These are phyloP conservation scores for Umbelopsis ramanniana DNA, from an alignment of 192 early-diverging fungal genomes.

Conservation along the genomic window DNA sequence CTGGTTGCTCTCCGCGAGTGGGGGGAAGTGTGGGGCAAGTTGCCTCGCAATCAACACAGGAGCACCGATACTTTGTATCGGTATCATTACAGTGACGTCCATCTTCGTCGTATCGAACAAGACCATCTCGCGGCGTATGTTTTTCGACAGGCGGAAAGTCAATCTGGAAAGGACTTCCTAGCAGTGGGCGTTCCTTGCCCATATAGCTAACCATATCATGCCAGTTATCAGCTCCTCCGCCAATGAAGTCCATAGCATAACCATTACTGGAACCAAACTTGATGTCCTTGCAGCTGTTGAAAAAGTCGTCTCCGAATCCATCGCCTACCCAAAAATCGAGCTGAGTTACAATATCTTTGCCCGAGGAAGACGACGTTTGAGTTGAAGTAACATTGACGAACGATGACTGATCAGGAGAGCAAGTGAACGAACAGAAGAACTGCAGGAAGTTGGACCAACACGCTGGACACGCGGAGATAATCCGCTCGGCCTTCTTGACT, in stretches of 20 bases:
- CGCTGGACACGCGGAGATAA: slow-evolving; percentile 65
- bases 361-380: slow-evolving; percentile 26
- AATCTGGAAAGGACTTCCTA: slow-evolving; percentile 69
- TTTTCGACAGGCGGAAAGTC: slow-evolving; percentile 53
- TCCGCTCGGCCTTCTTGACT: slow-evolving; percentile 54
- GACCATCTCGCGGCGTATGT: slow-evolving; percentile 20
- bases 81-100: slow-evolving; percentile 55
- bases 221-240: slow-evolving; percentile 63
- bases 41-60: slow-evolving; percentile 64
- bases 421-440: slow-evolving; percentile 70
- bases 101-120: slow-evolving; percentile 29
- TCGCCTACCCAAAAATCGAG: slow-evolving; percentile 60
- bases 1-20: slow-evolving; percentile 46
- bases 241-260: slow-evolving; percentile 69
- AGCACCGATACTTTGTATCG: slow-evolving; percentile 53
- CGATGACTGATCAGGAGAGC: slow-evolving; percentile 65
- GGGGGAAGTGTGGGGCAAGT: slow-evolving; percentile 60
- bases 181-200: slow-evolving; percentile 53
- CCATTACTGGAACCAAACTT: slow-evolving; percentile 70
- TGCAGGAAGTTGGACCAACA: slow-evolving; percentile 69
- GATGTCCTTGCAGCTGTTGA: slow-evolving; percentile 67
- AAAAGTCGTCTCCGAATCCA: slow-evolving; percentile 58
- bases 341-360: slow-evolving; percentile 44
- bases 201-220: slow-evolving; percentile 58
- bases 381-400: slow-evolving; percentile 64